phyloP scores from a whole-genome alignment of 179 eudicot species.

The Vitellaria paradoxa region DNA sequence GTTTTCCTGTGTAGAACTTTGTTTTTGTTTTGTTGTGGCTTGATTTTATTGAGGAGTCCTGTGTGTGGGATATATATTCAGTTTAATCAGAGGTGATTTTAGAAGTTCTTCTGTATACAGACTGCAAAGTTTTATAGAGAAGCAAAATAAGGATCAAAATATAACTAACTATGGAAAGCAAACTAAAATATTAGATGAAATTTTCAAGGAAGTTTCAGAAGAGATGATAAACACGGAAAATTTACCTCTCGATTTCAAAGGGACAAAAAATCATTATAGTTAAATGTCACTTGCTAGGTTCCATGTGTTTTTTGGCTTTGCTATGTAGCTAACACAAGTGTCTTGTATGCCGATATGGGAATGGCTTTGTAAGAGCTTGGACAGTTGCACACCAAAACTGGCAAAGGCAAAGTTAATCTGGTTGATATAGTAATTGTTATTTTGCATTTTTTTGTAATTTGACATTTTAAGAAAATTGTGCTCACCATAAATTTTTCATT shows the following conservation, averaged over 20 bases:
- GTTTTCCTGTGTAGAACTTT: background rate
- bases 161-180: background rate
- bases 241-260: too few relatives aligned
- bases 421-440: background rate
- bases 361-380: background rate
- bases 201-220: background rate
- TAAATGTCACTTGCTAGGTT: too few relatives aligned
- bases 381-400: background rate
- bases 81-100: background rate
- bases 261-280: too few relatives aligned
- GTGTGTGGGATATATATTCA: background rate
- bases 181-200: background rate
- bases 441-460: too few relatives aligned
- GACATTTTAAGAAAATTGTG: background rate
- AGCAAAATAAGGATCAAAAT: background rate
- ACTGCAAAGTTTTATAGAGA: background rate
- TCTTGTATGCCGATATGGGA: background rate
- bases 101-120: background rate
- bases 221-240: background rate
- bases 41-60: background rate
- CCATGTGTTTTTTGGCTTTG: background rate
- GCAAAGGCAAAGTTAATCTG: background rate
- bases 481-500: background rate
- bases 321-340: background rate
- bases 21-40: background rate